Evolutionary conservation across 2,329 filamentous ascomycete genomes (phyloP).

Genomic region (Paecilomyces variotii): DNA sequence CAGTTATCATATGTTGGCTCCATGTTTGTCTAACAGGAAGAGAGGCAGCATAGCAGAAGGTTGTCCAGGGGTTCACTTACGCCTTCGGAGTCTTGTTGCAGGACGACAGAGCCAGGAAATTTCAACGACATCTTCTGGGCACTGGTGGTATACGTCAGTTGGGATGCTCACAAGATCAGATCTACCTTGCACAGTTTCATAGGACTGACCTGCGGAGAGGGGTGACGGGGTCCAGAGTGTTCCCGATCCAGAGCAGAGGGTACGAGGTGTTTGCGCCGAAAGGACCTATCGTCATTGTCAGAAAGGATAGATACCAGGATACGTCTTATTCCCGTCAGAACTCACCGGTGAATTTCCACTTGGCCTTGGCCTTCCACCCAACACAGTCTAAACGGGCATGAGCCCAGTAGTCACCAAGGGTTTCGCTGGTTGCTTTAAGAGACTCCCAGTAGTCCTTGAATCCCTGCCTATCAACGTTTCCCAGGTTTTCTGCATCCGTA

Average conservation of each 20-base stretch:
- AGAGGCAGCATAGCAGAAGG: neutral
- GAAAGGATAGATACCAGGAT: neutral
- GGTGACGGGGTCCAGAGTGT: slow-evolving; percentile 9
- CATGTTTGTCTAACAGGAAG: neutral
- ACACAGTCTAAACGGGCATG: slow-evolving; percentile 27
- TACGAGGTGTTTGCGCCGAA: slow-evolving; percentile 9
- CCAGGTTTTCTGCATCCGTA: slow-evolving; percentile 20
- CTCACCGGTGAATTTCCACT: slow-evolving; percentile 29
- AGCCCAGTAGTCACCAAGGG: slow-evolving; percentile 32
- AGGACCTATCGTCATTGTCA: slow-evolving; percentile 3
- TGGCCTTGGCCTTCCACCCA: slow-evolving; percentile 26
- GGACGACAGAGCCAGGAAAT: slow-evolving; percentile 15
- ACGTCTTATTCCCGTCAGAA: neutral
- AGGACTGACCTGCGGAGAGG: slow-evolving; percentile 7
- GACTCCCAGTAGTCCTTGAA: slow-evolving; percentile 17
- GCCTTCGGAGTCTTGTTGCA: slow-evolving; percentile 17
- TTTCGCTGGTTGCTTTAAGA: slow-evolving; percentile 16
- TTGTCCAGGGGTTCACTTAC: slow-evolving; percentile 7
- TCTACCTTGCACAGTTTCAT: neutral
- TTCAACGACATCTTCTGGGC: slow-evolving; percentile 8
- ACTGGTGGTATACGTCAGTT: slow-evolving; percentile 3
- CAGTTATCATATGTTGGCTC: neutral
- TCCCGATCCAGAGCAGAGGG: slow-evolving; percentile 11
- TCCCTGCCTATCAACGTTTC: slow-evolving; percentile 7
- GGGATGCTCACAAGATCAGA: neutral